Conservation (phyloP, 2,329 filamentous ascomycete genomes). For the Talaromyces funiculosus region DNA sequence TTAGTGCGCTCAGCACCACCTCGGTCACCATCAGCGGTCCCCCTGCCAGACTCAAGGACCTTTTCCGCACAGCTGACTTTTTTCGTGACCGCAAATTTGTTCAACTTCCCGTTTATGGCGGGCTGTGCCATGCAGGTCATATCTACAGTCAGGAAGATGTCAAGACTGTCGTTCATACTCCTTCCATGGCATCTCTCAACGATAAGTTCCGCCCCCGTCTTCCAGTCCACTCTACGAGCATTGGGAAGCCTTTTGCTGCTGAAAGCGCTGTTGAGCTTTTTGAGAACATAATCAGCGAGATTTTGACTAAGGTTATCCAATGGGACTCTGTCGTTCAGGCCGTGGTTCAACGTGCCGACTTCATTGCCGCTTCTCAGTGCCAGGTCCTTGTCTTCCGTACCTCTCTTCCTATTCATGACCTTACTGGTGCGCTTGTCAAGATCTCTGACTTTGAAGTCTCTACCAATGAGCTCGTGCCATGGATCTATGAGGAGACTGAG, state of each 20-base stretch:
- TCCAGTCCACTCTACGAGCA: slow-evolving; percentile 17
- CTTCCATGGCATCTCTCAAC: not conserved
- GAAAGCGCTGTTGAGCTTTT: not conserved
- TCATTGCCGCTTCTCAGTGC: slow-evolving; percentile 13
- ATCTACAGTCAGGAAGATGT: slow-evolving; percentile 37
- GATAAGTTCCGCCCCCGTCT: not conserved
- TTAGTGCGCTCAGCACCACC: slow-evolving; percentile 19
- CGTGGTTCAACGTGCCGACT: slow-evolving; percentile 14
- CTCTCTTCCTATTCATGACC: slow-evolving; percentile 24
- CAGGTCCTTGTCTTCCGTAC: slow-evolving; percentile 24
- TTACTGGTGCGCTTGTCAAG: slow-evolving; percentile 18
- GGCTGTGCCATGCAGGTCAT: slow-evolving; percentile 37
- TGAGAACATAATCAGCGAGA: not conserved
- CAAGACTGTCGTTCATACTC: slow-evolving; percentile 1
- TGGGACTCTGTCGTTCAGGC: slow-evolving; percentile 19
- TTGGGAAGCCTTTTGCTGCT: slow-evolving; percentile 1
- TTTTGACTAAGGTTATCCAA: slow-evolving; percentile 16
- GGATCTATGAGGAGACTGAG: slow-evolving; percentile 13
- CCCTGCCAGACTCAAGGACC: slow-evolving; percentile 20
- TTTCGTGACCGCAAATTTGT: slow-evolving; percentile 20
- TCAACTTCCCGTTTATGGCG: slow-evolving; percentile 24
- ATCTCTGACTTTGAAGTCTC: not conserved
- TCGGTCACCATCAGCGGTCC: slow-evolving; percentile 25
- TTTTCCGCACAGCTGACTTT: slow-evolving; percentile 20
- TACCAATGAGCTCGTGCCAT: not conserved